Evolutionary conservation across 2,329 filamentous ascomycete species (phyloP), one percentile per base, ranked within the genome.

Genomic region (Pezizomycotina sp.): DNA sequence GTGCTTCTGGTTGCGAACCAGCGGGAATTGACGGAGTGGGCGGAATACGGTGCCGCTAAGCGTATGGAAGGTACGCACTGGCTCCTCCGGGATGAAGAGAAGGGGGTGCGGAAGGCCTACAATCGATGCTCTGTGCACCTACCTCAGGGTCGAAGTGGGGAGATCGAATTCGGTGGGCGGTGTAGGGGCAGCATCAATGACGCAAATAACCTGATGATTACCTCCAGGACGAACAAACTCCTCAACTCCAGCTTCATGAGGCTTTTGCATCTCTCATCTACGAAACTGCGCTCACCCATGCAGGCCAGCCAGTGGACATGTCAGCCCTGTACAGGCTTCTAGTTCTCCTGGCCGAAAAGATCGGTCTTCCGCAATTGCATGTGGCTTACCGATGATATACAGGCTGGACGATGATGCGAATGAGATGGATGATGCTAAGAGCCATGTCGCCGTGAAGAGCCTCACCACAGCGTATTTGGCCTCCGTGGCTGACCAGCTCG

Each of bases 51-150:
- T 91, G 1, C 74, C 79, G 0, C 65, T 92, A 6, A 69, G 78
- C 36, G 77, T 84, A 0, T 98, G 89, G 89, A 84, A 56, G 82
- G 81, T n/a, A 92, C 84, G 0, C 82, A 93, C 44, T 92, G 82
- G 80, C 69, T 95, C 27, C 61, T 95, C 13, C 74, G 78, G 23
- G 86, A 93, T 51, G 66, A 71, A 1, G 76, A 84, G 50, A 71
- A 71, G 20, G 66, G 71, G 20, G 83, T 95, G 21, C 72, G 84
- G 35, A 76, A 76, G 53, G 80, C 83, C 1, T 98, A 95, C 49
- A 71, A 75, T 5, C n/a, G 81, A 92, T 55, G 79, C 82, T 4
- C 58, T 95, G 10, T 57, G 80, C 25, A 79, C 78, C 1, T 98
- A 86, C 83, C 63, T 93, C 9, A 25, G 25, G 3, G 19, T 44